phyloP scores from a whole-genome alignment of 805 yeast species.

The Ascoidea asiatica region DNA sequence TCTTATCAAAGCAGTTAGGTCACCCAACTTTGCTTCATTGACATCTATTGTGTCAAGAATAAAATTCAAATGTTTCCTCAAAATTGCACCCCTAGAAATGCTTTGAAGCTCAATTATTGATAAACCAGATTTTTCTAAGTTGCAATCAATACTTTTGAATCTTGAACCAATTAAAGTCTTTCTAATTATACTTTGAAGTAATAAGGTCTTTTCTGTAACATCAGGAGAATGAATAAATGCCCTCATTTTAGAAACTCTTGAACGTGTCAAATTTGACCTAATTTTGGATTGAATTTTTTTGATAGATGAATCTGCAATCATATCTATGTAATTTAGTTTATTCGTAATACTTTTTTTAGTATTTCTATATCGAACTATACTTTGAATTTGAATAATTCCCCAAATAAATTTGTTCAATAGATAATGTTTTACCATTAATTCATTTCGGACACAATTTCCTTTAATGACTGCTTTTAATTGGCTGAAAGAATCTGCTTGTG shows the following conservation, averaged over 20 bases:
- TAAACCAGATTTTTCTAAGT: constrained; percentile 10
- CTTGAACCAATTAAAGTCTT: constrained; percentile 20
- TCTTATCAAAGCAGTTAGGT: constrained; percentile 25
- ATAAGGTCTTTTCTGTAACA: background rate
- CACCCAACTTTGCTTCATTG: constrained; percentile 6
- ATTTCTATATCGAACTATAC: background rate
- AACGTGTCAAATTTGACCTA: background rate
- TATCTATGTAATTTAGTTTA: background rate
- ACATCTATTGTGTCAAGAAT: constrained; percentile 1
- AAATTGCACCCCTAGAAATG: constrained; percentile 24
- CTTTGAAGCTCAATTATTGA: constrained; percentile 15
- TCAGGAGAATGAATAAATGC: background rate
- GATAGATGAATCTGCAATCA: background rate
- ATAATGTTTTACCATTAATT: background rate
- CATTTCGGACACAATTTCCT: constrained; percentile 12
- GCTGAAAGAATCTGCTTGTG: constrained; percentile 16
- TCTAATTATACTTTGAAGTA: constrained; percentile 30
- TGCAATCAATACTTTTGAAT: constrained; percentile 7
- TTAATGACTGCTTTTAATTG: constrained; percentile 27
- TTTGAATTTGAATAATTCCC: background rate
- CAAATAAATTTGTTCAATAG: too few relatives aligned
- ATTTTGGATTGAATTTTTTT: constrained; percentile 3
- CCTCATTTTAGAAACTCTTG: background rate
- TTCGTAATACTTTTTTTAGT: background rate
- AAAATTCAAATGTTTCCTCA: constrained; percentile 12